Conservation (phyloP, 495 filamentous ascomycete species). For the Hyaloscypha bicolor region DNA sequence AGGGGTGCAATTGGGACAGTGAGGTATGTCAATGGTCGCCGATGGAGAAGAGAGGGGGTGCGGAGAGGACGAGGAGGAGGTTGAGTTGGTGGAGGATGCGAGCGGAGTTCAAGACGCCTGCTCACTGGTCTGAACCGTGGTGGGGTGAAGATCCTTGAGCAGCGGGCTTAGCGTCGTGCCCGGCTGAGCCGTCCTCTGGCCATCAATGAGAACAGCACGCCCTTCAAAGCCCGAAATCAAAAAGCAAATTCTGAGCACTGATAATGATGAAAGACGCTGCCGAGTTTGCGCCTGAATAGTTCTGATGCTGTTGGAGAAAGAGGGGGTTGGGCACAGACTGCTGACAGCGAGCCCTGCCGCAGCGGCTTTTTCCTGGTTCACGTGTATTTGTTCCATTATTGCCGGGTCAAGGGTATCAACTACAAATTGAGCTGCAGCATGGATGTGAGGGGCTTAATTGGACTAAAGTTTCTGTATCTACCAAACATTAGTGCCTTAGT, state of each 20-base stretch:
- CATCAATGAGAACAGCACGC: not conserved
- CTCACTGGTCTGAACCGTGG: not conserved
- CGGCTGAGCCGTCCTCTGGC: not conserved
- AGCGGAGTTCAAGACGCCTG: constrained; percentile 1
- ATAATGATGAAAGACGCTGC: not conserved
- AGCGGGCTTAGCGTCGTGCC: not conserved
- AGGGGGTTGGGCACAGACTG: not conserved
- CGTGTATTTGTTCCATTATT: not conserved
- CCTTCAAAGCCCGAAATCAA: constrained; percentile 1
- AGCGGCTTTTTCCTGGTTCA: not conserved
- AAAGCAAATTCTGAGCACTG: not conserved
- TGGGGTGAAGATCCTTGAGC: not conserved
- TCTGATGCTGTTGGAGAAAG: not conserved
- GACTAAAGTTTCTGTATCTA: not conserved
- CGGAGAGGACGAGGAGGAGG: constrained; percentile 9
- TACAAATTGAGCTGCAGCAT: not conserved
- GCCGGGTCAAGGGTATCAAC: not conserved
- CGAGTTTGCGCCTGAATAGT: not conserved
- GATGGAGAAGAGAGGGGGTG: not conserved
- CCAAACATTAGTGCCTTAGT: not conserved
- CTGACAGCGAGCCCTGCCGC: not conserved
- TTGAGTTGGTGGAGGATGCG: constrained; percentile 8
- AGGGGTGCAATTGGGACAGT: constrained; percentile 12
- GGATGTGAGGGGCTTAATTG: not conserved
- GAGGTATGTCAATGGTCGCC: not conserved